These are phyloP conservation scores for Sarocladium oryzae DNA, from an alignment of 2,329 filamentous ascomycete species.

Conservation along the genomic window DNA sequence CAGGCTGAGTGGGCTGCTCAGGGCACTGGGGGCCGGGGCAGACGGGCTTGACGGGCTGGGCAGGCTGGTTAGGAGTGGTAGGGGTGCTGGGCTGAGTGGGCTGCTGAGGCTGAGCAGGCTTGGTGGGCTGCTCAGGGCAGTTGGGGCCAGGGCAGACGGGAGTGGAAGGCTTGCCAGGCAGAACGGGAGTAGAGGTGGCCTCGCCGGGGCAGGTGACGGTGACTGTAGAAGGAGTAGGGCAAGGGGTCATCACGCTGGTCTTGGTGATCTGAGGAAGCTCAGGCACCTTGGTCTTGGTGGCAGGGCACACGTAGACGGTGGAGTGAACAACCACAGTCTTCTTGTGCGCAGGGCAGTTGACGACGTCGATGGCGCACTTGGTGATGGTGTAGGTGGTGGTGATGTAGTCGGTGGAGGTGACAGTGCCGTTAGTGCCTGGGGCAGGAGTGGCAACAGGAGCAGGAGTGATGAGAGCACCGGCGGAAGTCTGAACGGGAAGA, in stretches of 20 bases:
- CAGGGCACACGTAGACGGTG: constrained; percentile 20
- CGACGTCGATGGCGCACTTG: constrained; percentile 27
- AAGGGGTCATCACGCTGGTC: constrained; percentile 18
- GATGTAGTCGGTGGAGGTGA: constrained; percentile 18
- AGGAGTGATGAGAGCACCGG: constrained; percentile 7
- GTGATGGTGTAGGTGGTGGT: constrained; percentile 27
- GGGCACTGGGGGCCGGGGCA: background rate
- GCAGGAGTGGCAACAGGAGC: constrained; percentile 10
- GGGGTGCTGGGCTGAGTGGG: background rate
- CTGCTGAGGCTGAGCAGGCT: background rate
- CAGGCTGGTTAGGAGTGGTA: no score
- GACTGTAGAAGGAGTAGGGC: constrained; percentile 15
- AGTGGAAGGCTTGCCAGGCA: background rate
- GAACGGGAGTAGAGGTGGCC: constrained; percentile 5
- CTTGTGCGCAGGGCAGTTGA: constrained; percentile 35
- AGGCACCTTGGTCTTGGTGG: constrained; percentile 13
- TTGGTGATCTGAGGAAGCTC: constrained; percentile 5
- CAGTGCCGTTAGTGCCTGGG: constrained; percentile 11
- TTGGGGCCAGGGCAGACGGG: no score
- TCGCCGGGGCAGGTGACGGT: constrained; percentile 8
- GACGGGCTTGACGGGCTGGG: background rate
- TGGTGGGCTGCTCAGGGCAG: constrained; percentile 5
- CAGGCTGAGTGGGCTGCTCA: background rate
- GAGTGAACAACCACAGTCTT: constrained; percentile 25
- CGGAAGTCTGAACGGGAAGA: background rate